phyloP scores from a whole-genome alignment of 805 yeast genomes.

The Ogataea pignaliae region DNA sequence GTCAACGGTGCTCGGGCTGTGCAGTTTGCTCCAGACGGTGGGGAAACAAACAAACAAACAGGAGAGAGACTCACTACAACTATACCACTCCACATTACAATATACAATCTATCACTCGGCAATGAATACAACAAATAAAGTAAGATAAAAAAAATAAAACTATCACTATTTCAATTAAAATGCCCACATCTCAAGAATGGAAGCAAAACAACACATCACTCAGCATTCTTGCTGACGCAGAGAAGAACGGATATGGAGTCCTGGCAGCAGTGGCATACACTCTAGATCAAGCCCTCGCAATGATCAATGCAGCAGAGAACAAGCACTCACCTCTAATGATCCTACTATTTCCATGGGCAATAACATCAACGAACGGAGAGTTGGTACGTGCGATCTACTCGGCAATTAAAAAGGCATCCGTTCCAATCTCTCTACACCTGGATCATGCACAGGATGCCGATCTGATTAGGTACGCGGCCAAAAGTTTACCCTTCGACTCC shows the following conservation, averaged over 20 bases:
- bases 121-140: too few relatives aligned
- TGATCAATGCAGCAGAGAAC: conserved; percentile 33
- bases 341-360: conserved; percentile 35
- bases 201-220: conserved; percentile 24
- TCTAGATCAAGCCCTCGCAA: conserved; percentile 31
- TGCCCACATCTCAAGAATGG: conserved; percentile 4
- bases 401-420: conserved; percentile 27
- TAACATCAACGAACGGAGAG: conserved; percentile 29
- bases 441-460: conserved; percentile 34
- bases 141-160: too few relatives aligned
- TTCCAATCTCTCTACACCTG: conserved; percentile 33
- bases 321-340: conserved; percentile 31
- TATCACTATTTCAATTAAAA: too few relatives aligned
- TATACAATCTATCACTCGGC: too few relatives aligned
- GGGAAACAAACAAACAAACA: too few relatives aligned
- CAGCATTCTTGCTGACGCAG: conserved; percentile 29
- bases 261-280: conserved; percentile 33
- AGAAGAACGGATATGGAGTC: conserved; percentile 29
- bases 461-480: conserved; percentile 28
- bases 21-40: too few relatives aligned
- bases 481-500: conserved; percentile 33
- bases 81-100: too few relatives aligned
- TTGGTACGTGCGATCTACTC: conserved; percentile 25
- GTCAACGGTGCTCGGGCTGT: too few relatives aligned
- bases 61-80: too few relatives aligned